These are phyloP conservation scores for Geotrichum phurueaensis DNA, from an alignment of 1,139 yeast species.

Conservation along the genomic window DNA sequence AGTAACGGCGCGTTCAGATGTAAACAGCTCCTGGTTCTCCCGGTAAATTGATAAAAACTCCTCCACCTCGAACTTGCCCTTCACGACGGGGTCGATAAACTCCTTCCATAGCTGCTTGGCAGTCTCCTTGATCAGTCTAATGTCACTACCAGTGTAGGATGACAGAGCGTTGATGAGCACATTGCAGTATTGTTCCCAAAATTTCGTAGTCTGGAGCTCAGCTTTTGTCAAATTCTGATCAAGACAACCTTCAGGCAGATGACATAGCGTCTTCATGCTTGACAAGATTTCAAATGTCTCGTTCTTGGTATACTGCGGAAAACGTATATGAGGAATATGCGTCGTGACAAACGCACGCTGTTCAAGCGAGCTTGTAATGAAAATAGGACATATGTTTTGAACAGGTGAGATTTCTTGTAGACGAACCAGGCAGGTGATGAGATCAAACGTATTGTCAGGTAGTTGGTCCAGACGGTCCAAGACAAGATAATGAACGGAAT, in stretches of 20 bases:
- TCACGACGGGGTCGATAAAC: slow-evolving; percentile 42
- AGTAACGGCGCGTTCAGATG: slow-evolving; percentile 40
- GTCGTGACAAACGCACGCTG: slow-evolving; percentile 44
- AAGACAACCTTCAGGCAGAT: slow-evolving; percentile 10
- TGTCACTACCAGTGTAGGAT: slow-evolving; percentile 51
- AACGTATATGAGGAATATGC: slow-evolving; percentile 47
- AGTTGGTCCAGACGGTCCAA: slow-evolving; percentile 56
- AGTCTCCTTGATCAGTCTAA: slow-evolving; percentile 42
- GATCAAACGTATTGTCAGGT: slow-evolving; percentile 44
- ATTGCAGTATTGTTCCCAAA: slow-evolving; percentile 19
- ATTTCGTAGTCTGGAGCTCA: slow-evolving; percentile 16
- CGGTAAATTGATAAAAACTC: slow-evolving; percentile 48
- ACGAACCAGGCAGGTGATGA: slow-evolving; percentile 45
- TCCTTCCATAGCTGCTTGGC: slow-evolving; percentile 47
- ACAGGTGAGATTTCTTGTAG: slow-evolving; percentile 40
- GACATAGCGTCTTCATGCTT: slow-evolving; percentile 5
- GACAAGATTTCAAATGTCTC: slow-evolving; percentile 40
- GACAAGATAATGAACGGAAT: slow-evolving; percentile 34
- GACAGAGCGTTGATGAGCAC: slow-evolving; percentile 48
- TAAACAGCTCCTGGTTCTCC: slow-evolving; percentile 40
- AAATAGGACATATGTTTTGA: slow-evolving; percentile 33
- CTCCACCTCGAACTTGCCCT: slow-evolving; percentile 33
- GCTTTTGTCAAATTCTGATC: slow-evolving; percentile 1
- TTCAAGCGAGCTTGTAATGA: slow-evolving; percentile 39
- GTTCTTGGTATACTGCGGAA: slow-evolving; percentile 43